Evolutionary conservation across 176 grass and related monocot species (phyloP).

Genomic region (Oryza glaberrima): DNA sequence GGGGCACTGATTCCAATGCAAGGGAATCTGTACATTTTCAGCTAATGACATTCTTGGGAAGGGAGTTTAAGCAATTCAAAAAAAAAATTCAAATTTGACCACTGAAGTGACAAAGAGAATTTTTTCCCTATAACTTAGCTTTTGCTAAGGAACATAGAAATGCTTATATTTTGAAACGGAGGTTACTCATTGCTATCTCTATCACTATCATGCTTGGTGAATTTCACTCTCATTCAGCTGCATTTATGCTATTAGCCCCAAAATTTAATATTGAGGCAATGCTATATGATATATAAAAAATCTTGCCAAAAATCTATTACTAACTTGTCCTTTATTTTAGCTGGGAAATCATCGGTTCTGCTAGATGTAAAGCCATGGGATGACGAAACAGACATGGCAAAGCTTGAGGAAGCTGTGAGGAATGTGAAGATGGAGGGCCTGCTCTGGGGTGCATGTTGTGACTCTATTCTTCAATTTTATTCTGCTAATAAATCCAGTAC

Average conservation of each 20-base stretch:
- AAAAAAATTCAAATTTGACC: no score
- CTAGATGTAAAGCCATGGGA: slow-evolving; percentile 77
- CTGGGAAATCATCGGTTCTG: slow-evolving; percentile 67
- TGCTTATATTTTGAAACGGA: no score
- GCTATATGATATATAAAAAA: not conserved
- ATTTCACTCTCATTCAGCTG: not conserved
- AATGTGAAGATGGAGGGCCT: slow-evolving; percentile 70
- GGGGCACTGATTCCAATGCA: no score
- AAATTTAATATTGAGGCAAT: not conserved
- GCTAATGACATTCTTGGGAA: no score
- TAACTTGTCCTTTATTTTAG: slow-evolving; percentile 42
- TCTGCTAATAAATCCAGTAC: not conserved
- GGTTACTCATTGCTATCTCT: not conserved
- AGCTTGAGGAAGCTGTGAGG: slow-evolving; percentile 74
- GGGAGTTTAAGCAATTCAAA: no score
- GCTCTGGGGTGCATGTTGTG: slow-evolving; percentile 74
- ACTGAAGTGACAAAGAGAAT: no score
- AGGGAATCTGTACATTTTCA: no score
- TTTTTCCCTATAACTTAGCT: no score
- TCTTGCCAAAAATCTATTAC: not conserved
- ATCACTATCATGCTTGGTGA: not conserved
- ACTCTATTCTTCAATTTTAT: slow-evolving; percentile 22
- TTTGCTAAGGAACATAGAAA: no score
- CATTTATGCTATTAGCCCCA: slow-evolving; percentile 1
- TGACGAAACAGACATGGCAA: slow-evolving; percentile 81